phyloP scores from a whole-genome alignment of 139 green algal species.

The Chlorella sp. region DNA sequence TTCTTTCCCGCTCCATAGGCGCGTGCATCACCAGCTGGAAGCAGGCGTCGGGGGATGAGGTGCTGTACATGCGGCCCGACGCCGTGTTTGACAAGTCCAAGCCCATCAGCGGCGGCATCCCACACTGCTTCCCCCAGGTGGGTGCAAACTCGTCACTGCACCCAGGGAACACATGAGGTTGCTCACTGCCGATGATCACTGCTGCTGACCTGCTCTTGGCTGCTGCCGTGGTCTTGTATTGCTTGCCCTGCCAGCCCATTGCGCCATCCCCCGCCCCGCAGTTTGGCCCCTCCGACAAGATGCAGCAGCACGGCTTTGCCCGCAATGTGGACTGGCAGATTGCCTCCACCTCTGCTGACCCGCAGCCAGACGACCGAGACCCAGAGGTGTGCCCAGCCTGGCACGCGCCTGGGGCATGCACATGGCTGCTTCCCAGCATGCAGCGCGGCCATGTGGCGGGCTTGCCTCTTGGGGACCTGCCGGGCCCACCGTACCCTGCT shows the following conservation, averaged over 20 bases:
- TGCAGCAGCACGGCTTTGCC: constrained; percentile 98
- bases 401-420: too few species aligned
- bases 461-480: too few species aligned
- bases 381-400: constrained; percentile 74
- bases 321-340: constrained; percentile 92
- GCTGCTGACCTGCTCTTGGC: too few species aligned
- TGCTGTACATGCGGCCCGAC: constrained; percentile 96
- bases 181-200: too few species aligned
- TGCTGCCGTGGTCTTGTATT: too few species aligned
- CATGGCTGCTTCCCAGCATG: too few species aligned
- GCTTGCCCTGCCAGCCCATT: neutral
- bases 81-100: constrained; percentile 94
- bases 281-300: constrained; percentile 90
- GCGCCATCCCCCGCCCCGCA: constrained; percentile 45
- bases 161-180: too few species aligned
- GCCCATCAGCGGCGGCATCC: constrained; percentile 93
- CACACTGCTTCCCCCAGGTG: constrained; percentile 97
- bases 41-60: constrained; percentile 83
- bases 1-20: neutral
- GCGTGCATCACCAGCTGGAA: neutral
- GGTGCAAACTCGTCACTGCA: too few species aligned
- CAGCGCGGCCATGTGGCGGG: too few species aligned
- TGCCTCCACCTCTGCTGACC: constrained; percentile 63
- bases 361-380: constrained; percentile 81
- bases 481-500: too few species aligned